phyloP scores from a whole-genome alignment of 148 eudicot species.

The Camellia sinensis region DNA sequence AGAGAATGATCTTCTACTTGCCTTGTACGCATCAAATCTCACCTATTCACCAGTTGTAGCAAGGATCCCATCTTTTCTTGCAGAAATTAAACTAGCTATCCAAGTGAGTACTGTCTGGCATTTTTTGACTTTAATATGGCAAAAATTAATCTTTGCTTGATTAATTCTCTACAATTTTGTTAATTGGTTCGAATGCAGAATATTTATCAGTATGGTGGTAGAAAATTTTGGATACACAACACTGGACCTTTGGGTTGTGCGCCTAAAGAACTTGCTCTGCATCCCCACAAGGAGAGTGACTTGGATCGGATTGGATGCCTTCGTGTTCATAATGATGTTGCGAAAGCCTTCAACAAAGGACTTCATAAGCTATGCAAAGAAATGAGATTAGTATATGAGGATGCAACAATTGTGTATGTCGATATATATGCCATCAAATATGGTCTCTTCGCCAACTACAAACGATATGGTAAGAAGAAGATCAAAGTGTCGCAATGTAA shows the following conservation, averaged over 20 bases:
- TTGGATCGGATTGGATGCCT: slow-evolving; percentile 38
- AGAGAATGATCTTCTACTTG: slow-evolving; percentile 38
- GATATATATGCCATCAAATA: slow-evolving; percentile 39
- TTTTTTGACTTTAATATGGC: neutral
- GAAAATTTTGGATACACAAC: slow-evolving; percentile 42
- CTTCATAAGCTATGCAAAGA: slow-evolving; percentile 23
- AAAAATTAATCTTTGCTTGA: neutral
- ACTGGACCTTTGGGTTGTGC: slow-evolving; percentile 44
- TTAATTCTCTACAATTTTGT: neutral
- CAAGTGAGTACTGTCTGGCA: slow-evolving; percentile 19
- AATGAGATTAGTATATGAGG: slow-evolving; percentile 26
- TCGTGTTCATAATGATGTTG: slow-evolving; percentile 26
- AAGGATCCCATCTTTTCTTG: slow-evolving; percentile 38
- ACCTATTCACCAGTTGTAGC: slow-evolving; percentile 32
- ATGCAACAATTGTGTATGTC: slow-evolving; percentile 37
- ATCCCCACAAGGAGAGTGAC: slow-evolving; percentile 32
- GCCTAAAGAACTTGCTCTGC: slow-evolving; percentile 41
- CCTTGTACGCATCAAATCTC: slow-evolving; percentile 42
- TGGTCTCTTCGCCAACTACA: slow-evolving; percentile 30
- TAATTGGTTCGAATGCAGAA: slow-evolving; percentile 20
- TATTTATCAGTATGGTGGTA: slow-evolving; percentile 36
- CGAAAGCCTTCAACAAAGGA: slow-evolving; percentile 37
- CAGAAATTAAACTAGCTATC: slow-evolving; percentile 37
- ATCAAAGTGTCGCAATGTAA: neutral
- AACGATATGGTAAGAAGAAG: slow-evolving; percentile 29